phyloP scores from a whole-genome alignment of 768 basidiomycete genomes.

The Mrakia gelida region DNA sequence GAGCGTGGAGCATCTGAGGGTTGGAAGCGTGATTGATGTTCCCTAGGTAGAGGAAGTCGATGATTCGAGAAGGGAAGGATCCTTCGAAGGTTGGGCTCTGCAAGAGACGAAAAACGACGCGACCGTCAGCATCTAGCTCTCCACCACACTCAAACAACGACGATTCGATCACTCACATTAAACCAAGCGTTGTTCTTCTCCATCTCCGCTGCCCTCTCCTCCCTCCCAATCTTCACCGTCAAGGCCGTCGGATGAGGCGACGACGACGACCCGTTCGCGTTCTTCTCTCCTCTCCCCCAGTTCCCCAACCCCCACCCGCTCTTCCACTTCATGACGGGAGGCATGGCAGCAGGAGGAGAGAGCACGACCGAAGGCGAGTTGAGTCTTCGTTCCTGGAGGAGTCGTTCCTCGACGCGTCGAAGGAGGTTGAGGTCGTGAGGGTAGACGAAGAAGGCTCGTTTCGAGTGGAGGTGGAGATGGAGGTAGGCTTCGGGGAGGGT shows the following conservation, averaged over 20 bases:
- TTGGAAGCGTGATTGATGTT: conserved; percentile 92
- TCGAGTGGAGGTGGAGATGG: conserved; percentile 61
- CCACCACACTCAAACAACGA: no score
- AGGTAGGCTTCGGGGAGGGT: conserved; percentile 85
- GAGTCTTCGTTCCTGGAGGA: conserved; percentile 11
- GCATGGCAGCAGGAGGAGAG: conserved; percentile 1
- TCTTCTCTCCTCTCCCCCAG: conserved; percentile 13
- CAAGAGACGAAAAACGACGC: not conserved
- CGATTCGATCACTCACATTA: conserved; percentile 27
- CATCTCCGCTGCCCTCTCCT: not conserved
- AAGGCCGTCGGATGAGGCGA: conserved; percentile 53
- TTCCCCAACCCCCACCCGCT: conserved; percentile 23
- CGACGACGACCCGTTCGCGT: conserved; percentile 52
- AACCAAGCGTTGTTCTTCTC: conserved; percentile 27
- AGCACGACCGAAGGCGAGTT: conserved; percentile 1
- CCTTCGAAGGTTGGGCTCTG: conserved; percentile 64
- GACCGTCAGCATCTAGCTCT: not conserved
- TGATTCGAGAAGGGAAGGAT: conserved; percentile 86
- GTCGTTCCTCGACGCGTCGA: conserved; percentile 59
- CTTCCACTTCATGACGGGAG: conserved; percentile 32
- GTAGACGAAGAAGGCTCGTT: conserved; percentile 86
- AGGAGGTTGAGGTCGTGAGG: conserved; percentile 70
- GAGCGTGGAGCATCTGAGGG: conserved; percentile 89
- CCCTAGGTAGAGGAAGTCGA: conserved; percentile 90
- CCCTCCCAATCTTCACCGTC: not conserved